phyloP scores from a whole-genome alignment of 345 rosid genomes.

The Kandelia obovata region DNA sequence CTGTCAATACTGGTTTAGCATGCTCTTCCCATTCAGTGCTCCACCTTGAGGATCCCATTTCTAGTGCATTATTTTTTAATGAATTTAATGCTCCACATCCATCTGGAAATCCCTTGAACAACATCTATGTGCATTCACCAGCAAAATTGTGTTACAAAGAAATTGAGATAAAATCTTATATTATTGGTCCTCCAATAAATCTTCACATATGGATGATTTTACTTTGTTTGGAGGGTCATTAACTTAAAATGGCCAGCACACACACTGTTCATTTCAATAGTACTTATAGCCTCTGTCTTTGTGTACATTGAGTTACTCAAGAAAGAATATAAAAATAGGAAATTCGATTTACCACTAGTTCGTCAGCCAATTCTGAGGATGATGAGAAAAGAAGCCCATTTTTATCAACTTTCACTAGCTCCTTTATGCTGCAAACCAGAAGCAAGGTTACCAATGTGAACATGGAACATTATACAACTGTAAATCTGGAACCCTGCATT shows the following conservation, averaged over 20 bases:
- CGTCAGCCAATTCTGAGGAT: slow-evolving; percentile 83
- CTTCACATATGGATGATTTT: background rate
- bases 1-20: slow-evolving; percentile 61
- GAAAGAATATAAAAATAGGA: background rate
- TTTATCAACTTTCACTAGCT: slow-evolving; percentile 70
- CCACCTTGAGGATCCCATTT: slow-evolving; percentile 77
- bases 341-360: slow-evolving; percentile 54
- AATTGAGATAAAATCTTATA: background rate
- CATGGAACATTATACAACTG: background rate
- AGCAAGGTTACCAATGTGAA: background rate
- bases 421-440: slow-evolving; percentile 58
- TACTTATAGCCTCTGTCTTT: too few species aligned
- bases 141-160: background rate
- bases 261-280: too few species aligned
- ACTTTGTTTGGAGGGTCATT: background rate
- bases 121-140: slow-evolving; percentile 43
- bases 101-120: slow-evolving; percentile 80
- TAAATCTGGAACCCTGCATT: background rate
- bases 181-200: background rate
- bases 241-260: too few species aligned
- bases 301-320: background rate
- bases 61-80: slow-evolving; percentile 63
- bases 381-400: slow-evolving; percentile 96
- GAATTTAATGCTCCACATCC: slow-evolving; percentile 52
- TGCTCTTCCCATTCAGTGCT: slow-evolving; percentile 85